A percentile compares a stretch with the other conserved stretches of the same genome.
phyloP scores from a whole-genome alignment of 2,329 filamentous ascomycete genomes.

The Neofusicoccum ribis region DNA sequence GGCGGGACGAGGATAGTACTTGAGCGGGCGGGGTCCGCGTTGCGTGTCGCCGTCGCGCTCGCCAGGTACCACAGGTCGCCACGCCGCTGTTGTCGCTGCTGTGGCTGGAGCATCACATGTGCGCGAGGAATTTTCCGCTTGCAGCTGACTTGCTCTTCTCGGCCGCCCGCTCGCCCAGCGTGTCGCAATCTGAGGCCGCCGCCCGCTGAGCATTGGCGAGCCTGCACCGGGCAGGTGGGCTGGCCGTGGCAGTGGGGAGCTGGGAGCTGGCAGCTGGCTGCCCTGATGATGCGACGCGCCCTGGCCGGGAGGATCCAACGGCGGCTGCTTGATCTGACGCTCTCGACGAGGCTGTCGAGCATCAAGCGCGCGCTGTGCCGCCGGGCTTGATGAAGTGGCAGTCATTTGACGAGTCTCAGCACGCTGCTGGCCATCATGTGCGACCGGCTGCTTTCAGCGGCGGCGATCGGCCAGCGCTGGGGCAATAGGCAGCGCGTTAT shows the following conservation, averaged over 20 bases:
- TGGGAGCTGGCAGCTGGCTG: neutral
- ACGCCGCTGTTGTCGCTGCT: constrained; percentile 7
- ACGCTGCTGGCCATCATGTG: constrained; percentile 10
- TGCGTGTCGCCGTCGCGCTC: neutral
- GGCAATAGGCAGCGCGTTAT: neutral
- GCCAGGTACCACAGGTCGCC: constrained; percentile 5
- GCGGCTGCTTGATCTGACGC: constrained; percentile 7
- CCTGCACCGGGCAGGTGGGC: neutral
- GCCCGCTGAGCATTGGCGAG: neutral
- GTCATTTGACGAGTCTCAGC: constrained; percentile 19
- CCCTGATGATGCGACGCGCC: constrained; percentile 1
- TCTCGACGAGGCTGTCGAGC: constrained; percentile 8
- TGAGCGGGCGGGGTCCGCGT: neutral
- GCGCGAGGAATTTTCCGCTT: constrained; percentile 16
- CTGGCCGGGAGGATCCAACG: constrained; percentile 2
- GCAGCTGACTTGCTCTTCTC: constrained; percentile 14
- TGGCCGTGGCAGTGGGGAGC: neutral
- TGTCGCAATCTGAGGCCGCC: constrained; percentile 1
- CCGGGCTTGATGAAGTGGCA: constrained; percentile 14
- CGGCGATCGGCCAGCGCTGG: neutral
- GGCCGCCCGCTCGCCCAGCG: neutral
- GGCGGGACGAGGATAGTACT: neutral
- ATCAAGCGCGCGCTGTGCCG: neutral
- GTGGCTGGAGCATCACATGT: constrained; percentile 19
- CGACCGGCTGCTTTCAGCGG: constrained; percentile 18